A percentile compares a stretch with the other conserved stretches of the same genome.
Evolutionary conservation across 1,139 yeast species (phyloP).

Genomic region (Candida sojae): DNA sequence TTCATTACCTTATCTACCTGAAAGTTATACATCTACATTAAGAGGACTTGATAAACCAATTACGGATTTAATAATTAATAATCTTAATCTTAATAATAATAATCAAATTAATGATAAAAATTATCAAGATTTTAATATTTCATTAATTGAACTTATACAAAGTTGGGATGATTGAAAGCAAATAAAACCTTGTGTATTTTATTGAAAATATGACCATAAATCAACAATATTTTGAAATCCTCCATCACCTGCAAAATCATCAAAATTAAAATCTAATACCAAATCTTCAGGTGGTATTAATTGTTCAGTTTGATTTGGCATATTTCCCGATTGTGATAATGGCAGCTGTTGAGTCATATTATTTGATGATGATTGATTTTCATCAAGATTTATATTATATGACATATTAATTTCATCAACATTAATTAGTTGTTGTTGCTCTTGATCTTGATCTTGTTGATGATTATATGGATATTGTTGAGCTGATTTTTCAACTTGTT

Average conservation of each 20-base stretch:
- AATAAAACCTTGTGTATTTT: neutral
- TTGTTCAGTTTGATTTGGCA: neutral
- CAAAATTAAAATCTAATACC: slow-evolving; percentile 1
- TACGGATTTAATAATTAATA: neutral
- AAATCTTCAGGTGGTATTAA: neutral
- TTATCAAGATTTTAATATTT: slow-evolving; percentile 6
- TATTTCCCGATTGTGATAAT: neutral
- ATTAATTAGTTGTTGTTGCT: neutral
- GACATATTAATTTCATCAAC: neutral
- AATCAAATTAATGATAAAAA: neutral
- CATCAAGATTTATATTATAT: neutral
- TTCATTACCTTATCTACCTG: slow-evolving; percentile 11
- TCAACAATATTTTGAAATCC: slow-evolving; percentile 5
- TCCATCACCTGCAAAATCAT: slow-evolving; percentile 4
- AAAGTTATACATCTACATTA: slow-evolving; percentile 9
- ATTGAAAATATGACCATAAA: slow-evolving; percentile 2
- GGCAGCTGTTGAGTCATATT: neutral
- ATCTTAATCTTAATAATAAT: neutral
- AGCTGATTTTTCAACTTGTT: neutral
- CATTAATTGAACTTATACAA: slow-evolving; percentile 13
- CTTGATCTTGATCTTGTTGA: too few relatives aligned
- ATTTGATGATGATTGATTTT: neutral
- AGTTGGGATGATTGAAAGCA: slow-evolving; percentile 11
- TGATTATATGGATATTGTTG: neutral
- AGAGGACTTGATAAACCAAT: slow-evolving; percentile 6